Conservation (phyloP, 306 rosid genomes). For the Quercus agrifolia region DNA sequence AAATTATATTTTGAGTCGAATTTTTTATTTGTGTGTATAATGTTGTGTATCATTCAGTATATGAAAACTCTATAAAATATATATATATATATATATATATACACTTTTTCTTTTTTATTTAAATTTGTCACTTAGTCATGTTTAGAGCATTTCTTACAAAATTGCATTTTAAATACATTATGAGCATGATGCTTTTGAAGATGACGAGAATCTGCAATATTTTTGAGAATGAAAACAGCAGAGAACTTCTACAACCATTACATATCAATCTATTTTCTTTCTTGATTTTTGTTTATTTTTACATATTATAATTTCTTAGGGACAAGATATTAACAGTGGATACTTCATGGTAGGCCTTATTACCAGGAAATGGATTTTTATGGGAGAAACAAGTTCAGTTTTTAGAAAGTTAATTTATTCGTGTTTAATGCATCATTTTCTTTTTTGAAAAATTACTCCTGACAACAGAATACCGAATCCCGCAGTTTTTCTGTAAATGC, state of each 20-base stretch:
- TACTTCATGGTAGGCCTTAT: not conserved
- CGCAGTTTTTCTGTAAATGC: not conserved
- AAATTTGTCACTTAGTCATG: not conserved
- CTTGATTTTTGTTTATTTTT: not conserved
- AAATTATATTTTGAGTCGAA: too few relatives aligned
- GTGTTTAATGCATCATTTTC: not conserved
- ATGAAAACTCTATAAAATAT: too few relatives aligned
- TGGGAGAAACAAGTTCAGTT: not conserved
- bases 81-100: too few relatives aligned
- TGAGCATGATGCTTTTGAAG: not conserved
- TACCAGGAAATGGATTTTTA: not conserved
- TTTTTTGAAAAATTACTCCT: not conserved
- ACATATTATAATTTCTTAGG: not conserved
- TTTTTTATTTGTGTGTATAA: too few relatives aligned
- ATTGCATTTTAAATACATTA: not conserved
- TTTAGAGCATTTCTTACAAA: not conserved
- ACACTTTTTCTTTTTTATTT: too few relatives aligned
- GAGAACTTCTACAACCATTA: not conserved
- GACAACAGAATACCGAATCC: not conserved
- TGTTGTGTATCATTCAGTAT: too few relatives aligned
- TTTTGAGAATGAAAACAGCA: not conserved
- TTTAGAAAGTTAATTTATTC: not conserved
- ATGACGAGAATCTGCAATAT: not conserved
- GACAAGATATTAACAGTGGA: not conserved
- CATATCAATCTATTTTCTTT: not conserved